Evolutionary conservation across 1,139 yeast genomes (phyloP), one percentile per base, ranked within the genome.

Genomic region (Debaryomycetaceae sp.): DNA sequence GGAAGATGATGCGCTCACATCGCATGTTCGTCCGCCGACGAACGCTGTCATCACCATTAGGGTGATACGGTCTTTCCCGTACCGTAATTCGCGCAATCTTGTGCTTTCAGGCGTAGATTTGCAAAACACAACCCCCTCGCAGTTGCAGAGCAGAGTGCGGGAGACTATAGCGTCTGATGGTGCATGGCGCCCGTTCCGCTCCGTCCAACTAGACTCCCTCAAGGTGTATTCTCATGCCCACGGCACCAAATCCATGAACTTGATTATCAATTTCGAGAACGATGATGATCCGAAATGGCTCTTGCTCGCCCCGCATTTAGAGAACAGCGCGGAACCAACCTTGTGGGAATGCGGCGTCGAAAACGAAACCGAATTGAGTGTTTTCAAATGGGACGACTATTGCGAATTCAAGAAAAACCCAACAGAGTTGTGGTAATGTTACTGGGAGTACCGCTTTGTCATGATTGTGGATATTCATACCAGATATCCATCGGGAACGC

Each of bases 201-300:
- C 68, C 37, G 81, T 82, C n/a, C 62, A 61, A 2, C 78, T 76
- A 43, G 83, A 90, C 46, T 63, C 92, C 0, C 50, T 90, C 36
- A 90, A 92, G 54, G 68, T 90, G 13, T 90, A 90, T 55, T 81
- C 95, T 22, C 85, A 83, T 48, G 97, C 98, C 0, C 97, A 90
- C 51, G 94, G 94, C 5, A 71, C 95, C 23, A 90, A 90, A 56
- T 83, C 96, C 2, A 81, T 86, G 76, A 86, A 90, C 48, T 64
- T 90, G 40, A 93, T 85, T 28, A 81, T 92, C 37, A 90, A 90
- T 51, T 73, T 90, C 51, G 95, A 85, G 20, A 74, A 80, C 41
- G 85, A 81, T 44, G 74, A 70, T 4, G 59, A 55, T 28, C 18
- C 26, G 11, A 8, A 8, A 7, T 80, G 92, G 87, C 62, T 81